These are phyloP conservation scores for Atkinsonella texensis DNA, from an alignment of 2,329 filamentous ascomycete species.

Conservation along the genomic window DNA sequence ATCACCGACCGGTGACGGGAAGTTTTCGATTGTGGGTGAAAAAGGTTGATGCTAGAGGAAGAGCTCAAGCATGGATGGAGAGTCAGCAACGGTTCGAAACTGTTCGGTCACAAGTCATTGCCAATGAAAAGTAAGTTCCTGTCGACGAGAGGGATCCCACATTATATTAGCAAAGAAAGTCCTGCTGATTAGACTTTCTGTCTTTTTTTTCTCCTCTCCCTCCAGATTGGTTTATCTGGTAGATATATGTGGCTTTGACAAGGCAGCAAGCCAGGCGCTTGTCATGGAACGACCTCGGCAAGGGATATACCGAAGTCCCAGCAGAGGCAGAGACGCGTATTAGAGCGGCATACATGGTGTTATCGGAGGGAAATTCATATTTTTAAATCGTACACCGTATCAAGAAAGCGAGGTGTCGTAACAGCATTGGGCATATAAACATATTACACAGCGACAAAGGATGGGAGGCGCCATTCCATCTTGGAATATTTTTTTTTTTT, in stretches of 20 bases:
- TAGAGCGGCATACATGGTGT: background rate
- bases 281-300: conserved; percentile 28
- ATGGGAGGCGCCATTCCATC: background rate
- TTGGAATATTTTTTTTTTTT: background rate
- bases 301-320: conserved; percentile 16
- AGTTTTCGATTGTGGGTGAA: conserved; percentile 76
- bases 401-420: background rate
- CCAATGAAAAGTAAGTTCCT: conserved; percentile 60
- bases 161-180: background rate
- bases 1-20: conserved; percentile 87
- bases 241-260: conserved; percentile 41
- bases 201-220: background rate
- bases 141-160: background rate
- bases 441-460: background rate
- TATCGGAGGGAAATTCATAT: background rate
- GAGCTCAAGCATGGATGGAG: conserved; percentile 56
- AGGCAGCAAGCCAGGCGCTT: conserved; percentile 34
- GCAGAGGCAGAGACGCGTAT: conserved; percentile 10
- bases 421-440: background rate
- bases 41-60: conserved; percentile 56
- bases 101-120: conserved; percentile 54
- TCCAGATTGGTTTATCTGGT: conserved; percentile 38
- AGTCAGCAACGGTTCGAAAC: conserved; percentile 65
- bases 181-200: background rate
- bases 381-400: background rate